Percentiles rank a stretch among this genome's conserved stretches.
Evolutionary conservation across 257 asterid genomes (phyloP).

Genomic region (Vinca minor): DNA sequence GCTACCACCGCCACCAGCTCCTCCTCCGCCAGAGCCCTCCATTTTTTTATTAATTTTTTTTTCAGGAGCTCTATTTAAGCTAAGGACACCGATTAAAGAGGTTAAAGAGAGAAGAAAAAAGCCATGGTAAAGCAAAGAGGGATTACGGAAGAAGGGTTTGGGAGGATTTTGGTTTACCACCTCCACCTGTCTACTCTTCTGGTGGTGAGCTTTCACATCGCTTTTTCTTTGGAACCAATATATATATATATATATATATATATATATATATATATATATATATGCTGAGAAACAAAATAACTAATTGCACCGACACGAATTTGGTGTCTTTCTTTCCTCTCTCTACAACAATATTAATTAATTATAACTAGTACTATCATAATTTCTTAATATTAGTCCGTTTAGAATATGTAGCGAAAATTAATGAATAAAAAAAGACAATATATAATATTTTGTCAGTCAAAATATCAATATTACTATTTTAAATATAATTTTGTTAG

Average conservation of each 20-base stretch:
- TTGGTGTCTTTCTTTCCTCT: too few species aligned
- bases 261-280: too few species aligned
- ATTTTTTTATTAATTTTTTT: slow-evolving; percentile 3
- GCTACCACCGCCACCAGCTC: slow-evolving; percentile 8
- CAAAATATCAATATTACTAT: too few species aligned
- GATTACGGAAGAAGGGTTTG: neutral
- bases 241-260: too few species aligned
- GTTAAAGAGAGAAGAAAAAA: neutral
- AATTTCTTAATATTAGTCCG: too few species aligned
- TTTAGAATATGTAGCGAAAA: too few species aligned
- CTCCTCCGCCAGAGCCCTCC: slow-evolving; percentile 38
- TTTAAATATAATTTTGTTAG: too few species aligned
- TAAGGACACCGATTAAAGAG: neutral
- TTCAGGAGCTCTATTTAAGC: too few species aligned
- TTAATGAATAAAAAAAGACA: too few species aligned
- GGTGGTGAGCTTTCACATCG: slow-evolving; percentile 20
- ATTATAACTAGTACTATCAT: too few species aligned
- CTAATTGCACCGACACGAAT: slow-evolving; percentile 60
- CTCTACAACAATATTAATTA: too few species aligned
- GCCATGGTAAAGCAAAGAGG: slow-evolving; percentile 11
- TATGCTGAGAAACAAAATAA: slow-evolving; percentile 2
- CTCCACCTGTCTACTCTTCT: slow-evolving; percentile 23
- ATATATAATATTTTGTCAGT: too few species aligned
- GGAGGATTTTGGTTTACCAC: slow-evolving; percentile 11
- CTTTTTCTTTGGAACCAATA: slow-evolving; percentile 16